Percentiles rank a stretch among this genome's conserved stretches.
phyloP scores from a whole-genome alignment of 495 filamentous ascomycete genomes.

The Parathielavia hyrcaniae region DNA sequence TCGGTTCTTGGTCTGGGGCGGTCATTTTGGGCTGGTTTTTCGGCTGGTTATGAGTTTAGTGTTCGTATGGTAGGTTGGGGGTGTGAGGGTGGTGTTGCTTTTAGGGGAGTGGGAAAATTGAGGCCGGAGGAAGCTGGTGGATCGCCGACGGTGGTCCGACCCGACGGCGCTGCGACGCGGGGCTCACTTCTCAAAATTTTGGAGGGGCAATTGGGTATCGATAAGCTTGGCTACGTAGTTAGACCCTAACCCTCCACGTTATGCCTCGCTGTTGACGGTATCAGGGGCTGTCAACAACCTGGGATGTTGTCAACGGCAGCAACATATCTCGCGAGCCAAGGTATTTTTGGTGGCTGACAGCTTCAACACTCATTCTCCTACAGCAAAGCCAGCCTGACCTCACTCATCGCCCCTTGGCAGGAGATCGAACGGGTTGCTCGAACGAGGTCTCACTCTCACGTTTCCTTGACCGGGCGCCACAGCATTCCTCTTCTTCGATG shows the following conservation, averaged over 20 bases:
- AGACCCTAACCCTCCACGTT: conserved; percentile 14
- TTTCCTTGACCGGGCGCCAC: neutral
- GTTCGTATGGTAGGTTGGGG: neutral
- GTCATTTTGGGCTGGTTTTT: conserved; percentile 11
- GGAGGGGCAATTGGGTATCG: conserved; percentile 22
- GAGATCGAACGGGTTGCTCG: conserved; percentile 21
- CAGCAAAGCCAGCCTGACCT: neutral
- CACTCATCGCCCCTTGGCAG: conserved; percentile 6
- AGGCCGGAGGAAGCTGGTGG: neutral
- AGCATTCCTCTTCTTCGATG: conserved; percentile 20
- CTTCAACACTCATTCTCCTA: neutral
- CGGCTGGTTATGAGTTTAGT: neutral
- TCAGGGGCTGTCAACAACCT: too few species aligned
- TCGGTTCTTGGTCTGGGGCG: neutral
- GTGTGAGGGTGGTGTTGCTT: neutral
- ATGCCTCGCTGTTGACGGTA: too few species aligned
- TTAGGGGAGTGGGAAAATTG: neutral
- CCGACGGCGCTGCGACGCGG: neutral
- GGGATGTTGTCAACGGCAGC: too few species aligned
- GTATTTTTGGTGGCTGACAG: too few species aligned
- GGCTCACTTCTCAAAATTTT: conserved; percentile 16
- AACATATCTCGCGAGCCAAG: too few species aligned
- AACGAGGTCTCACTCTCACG: neutral
- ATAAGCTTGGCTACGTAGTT: neutral
- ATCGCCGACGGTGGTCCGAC: conserved; percentile 1